A percentile compares a stretch with the other conserved stretches of the same genome.
Conservation (phyloP, 768 basidiomycete genomes). For the Saitozyma podzolica region DNA sequence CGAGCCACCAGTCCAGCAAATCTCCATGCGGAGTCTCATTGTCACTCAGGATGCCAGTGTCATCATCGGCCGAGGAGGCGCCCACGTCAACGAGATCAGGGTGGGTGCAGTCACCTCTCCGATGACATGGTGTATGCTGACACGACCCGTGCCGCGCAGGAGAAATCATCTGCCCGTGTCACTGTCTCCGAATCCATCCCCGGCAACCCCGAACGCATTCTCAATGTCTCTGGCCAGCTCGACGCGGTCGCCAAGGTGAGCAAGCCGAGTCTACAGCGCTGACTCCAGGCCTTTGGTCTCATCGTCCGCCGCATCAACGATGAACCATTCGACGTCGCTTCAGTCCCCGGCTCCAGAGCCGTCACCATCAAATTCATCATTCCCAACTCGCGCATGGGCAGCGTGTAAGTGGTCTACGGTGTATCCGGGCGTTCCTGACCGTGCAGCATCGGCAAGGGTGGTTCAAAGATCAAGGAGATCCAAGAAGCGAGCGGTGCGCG, state of each 20-base stretch:
- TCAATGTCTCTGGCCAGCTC: conserved; percentile 92
- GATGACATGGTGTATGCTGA: background rate
- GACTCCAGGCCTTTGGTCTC: conserved; percentile 84
- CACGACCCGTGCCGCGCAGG: conserved; percentile 28
- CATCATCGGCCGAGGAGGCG: conserved; percentile 93
- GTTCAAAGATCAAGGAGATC: conserved; percentile 98
- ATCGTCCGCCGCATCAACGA: conserved; percentile 99
- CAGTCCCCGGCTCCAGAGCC: conserved; percentile 94
- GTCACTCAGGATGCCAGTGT: conserved; percentile 99
- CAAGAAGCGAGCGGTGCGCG: conserved; percentile 97
- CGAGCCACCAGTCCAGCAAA: conserved; percentile 61
- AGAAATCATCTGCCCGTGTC: conserved; percentile 89
- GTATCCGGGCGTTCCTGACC: background rate
- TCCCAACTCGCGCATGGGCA: conserved; percentile 98
- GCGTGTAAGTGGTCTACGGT: conserved; percentile 58
- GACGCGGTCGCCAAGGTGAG: conserved; percentile 97
- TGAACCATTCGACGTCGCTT: conserved; percentile 96
- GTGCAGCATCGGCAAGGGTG: conserved; percentile 81
- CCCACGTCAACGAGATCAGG: conserved; percentile 96
- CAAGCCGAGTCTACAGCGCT: conserved; percentile 4
- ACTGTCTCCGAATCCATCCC: conserved; percentile 98
- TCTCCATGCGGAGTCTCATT: conserved; percentile 96
- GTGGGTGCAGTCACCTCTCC: conserved; percentile 55
- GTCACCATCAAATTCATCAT: conserved; percentile 99
- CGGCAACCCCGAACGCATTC: conserved; percentile 97